A percentile compares a stretch with the other conserved stretches of the same genome.
Evolutionary conservation across 2,329 filamentous ascomycete genomes (phyloP).

Genomic region (Verticillium tricorpus): DNA sequence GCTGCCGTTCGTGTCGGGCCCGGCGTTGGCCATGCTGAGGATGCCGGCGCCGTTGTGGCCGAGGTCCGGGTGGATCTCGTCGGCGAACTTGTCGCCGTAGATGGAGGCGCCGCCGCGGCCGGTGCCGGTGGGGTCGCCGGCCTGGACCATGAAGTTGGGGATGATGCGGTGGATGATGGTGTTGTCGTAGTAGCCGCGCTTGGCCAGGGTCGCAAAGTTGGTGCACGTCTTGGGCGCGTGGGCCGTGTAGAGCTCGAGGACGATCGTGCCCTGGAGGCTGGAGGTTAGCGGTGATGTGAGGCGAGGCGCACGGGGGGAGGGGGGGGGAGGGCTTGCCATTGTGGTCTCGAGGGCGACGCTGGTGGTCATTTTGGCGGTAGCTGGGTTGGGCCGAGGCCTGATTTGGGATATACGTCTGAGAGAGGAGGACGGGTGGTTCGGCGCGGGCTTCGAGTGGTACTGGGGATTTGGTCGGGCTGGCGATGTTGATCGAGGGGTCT

Average conservation of each 20-base stretch:
- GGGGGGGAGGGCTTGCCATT: conserved; percentile 54
- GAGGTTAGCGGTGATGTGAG: neutral
- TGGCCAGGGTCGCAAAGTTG: conserved; percentile 79
- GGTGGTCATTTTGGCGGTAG: conserved; percentile 58
- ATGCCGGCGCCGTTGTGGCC: conserved; percentile 92
- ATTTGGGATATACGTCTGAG: neutral
- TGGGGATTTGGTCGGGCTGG: neutral
- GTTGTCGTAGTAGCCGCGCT: conserved; percentile 82
- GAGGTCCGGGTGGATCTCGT: conserved; percentile 75
- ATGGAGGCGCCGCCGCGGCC: conserved; percentile 85
- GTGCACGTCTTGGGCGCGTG: conserved; percentile 87
- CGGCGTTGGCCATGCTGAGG: conserved; percentile 95
- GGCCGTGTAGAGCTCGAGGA: conserved; percentile 81
- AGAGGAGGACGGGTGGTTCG: neutral
- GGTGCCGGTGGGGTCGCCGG: conserved; percentile 89
- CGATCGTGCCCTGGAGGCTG: conserved; percentile 68
- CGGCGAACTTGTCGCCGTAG: conserved; percentile 89
- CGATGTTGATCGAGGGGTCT: conserved; percentile 2
- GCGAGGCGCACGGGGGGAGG: neutral
- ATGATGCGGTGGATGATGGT: conserved; percentile 93
- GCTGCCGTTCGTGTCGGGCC: conserved; percentile 86
- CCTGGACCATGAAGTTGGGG: conserved; percentile 93
- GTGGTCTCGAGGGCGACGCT: conserved; percentile 79
- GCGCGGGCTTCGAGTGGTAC: neutral
- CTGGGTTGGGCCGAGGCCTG: neutral